Conservation (phyloP, 192 early-diverging fungal species). For the Gonapodya prolifera region DNA sequence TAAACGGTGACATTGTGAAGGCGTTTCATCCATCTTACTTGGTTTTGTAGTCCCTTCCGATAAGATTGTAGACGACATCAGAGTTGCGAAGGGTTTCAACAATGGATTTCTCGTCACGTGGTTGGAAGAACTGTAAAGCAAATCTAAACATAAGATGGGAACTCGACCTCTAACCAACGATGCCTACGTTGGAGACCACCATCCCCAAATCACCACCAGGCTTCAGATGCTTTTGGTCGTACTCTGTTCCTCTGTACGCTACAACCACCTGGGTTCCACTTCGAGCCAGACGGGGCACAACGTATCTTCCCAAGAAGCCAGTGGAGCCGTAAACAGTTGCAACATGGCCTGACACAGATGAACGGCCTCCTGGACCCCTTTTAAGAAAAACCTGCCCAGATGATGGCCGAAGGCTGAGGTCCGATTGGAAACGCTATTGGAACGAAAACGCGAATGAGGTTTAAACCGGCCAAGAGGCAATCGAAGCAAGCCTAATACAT, state of each 20-base stretch:
- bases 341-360: constrained; percentile 70
- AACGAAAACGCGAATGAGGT: too few species aligned
- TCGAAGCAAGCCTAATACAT: too few species aligned
- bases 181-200: constrained; percentile 36
- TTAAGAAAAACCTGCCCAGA: constrained; percentile 44
- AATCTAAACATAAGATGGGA: background rate
- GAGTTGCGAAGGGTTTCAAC: constrained; percentile 78
- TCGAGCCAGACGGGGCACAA: constrained; percentile 80
- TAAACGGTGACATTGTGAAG: background rate
- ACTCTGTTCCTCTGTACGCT: constrained; percentile 75
- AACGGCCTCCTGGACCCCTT: constrained; percentile 57
- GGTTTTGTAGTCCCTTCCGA: constrained; percentile 83
- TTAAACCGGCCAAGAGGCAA: too few species aligned
- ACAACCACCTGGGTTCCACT: constrained; percentile 78
- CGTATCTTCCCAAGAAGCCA: constrained; percentile 88
- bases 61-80: constrained; percentile 89
- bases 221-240: constrained; percentile 77
- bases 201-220: constrained; percentile 90
- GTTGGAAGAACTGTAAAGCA: constrained; percentile 61
- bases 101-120: constrained; percentile 74
- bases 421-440: constrained; percentile 38
- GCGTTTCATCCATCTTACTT: constrained; percentile 31
- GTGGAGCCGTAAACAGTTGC: constrained; percentile 94
- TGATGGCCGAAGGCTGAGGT: constrained; percentile 37
- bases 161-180: background rate